These are phyloP conservation scores for Brasenia schreberi DNA, from an alignment of 164 flowering plant genomes.

Conservation along the genomic window DNA sequence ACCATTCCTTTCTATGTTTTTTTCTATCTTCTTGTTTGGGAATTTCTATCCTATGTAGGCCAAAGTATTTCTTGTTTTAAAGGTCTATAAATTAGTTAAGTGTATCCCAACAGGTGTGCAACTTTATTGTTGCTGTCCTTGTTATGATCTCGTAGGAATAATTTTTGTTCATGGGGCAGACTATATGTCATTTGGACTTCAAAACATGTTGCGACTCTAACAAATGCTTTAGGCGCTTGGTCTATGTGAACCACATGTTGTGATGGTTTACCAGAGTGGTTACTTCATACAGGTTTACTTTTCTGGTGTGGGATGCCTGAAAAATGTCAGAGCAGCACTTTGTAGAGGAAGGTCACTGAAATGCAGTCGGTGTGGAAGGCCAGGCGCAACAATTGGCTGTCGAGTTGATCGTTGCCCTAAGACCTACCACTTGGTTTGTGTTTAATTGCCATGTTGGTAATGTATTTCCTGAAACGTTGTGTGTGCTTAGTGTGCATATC, in stretches of 20 bases:
- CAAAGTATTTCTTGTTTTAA: no score
- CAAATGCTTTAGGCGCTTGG: neutral
- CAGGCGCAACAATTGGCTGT: constrained; percentile 97
- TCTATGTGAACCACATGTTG: neutral
- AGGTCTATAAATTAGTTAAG: no score
- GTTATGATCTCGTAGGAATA: no score
- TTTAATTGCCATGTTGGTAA: neutral
- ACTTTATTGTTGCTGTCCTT: no score
- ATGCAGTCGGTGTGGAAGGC: constrained; percentile 92
- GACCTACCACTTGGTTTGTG: constrained; percentile 78
- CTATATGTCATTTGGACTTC: no score
- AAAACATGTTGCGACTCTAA: no score
- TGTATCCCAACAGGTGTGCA: no score
- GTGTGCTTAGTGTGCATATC: neutral
- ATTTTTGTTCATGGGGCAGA: no score
- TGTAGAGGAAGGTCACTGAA: constrained; percentile 86
- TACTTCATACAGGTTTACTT: constrained; percentile 66
- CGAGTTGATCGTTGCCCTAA: constrained; percentile 97
- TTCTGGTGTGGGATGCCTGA: constrained; percentile 88
- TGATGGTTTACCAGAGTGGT: neutral
- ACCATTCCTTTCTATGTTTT: no score
- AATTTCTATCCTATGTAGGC: no score
- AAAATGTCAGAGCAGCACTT: constrained; percentile 90
- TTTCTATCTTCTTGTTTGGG: no score
- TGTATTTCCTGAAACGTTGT: neutral